phyloP scores from a whole-genome alignment of 139 green algal genomes.

The Trebouxia sp. region DNA sequence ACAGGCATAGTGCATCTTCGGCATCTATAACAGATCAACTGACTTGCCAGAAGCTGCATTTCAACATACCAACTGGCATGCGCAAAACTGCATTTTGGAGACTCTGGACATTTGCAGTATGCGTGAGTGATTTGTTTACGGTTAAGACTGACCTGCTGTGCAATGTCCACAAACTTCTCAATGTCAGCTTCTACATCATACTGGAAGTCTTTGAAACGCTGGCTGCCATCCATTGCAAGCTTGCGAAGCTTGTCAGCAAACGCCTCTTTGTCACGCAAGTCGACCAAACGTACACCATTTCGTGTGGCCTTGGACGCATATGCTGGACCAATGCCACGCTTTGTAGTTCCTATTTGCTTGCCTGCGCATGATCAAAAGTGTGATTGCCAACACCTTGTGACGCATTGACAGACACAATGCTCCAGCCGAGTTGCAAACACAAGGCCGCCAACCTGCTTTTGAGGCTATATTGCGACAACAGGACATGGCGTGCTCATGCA shows the following conservation, averaged over 20 bases:
- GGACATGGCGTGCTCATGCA: no score
- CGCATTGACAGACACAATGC: neutral
- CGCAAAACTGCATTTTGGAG: no score
- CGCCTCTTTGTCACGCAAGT: slow-evolving; percentile 69
- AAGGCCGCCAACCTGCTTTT: no score
- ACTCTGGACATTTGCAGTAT: neutral
- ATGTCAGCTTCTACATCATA: slow-evolving; percentile 89
- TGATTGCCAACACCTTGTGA: no score
- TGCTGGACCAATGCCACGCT: slow-evolving; percentile 96
- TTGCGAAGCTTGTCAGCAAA: slow-evolving; percentile 77
- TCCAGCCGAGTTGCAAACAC: neutral
- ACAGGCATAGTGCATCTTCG: no score
- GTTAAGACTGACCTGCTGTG: slow-evolving; percentile 29
- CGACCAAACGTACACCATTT: slow-evolving; percentile 92
- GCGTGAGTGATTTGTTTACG: neutral
- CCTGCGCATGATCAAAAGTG: slow-evolving; percentile 31
- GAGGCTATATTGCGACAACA: no score
- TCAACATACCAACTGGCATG: no score
- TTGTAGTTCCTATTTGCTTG: slow-evolving; percentile 96
- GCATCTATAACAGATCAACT: no score
- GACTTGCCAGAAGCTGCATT: no score
- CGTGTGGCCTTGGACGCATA: slow-evolving; percentile 95
- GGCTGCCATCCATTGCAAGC: slow-evolving; percentile 70
- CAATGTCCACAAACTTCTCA: slow-evolving; percentile 72
- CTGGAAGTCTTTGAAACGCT: slow-evolving; percentile 75